Evolutionary conservation across 148 eudicot species (phyloP).

Genomic region (Nyssa sinensis): DNA sequence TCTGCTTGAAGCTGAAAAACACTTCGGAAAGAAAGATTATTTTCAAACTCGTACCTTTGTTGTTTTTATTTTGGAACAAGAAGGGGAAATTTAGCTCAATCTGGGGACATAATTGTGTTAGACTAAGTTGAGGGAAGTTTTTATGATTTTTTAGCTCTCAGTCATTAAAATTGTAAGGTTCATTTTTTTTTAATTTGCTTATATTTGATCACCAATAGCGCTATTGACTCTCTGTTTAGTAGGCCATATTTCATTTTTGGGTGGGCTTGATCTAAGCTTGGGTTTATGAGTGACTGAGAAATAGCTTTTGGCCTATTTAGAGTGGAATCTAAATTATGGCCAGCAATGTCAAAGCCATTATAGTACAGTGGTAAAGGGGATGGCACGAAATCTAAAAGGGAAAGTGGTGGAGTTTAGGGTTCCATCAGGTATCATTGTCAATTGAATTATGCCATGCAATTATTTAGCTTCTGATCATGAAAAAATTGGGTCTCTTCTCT

Average conservation of each 20-base stretch:
- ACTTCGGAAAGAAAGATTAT: neutral
- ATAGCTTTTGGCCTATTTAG: neutral
- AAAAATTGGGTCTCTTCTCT: neutral
- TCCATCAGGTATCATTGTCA: neutral
- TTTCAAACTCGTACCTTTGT: neutral
- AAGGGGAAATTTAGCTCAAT: neutral
- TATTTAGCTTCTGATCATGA: neutral
- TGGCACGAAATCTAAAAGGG: neutral
- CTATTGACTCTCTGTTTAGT: neutral
- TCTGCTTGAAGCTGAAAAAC: neutral
- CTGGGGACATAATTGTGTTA: neutral
- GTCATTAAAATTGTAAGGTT: neutral
- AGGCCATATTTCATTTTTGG: neutral
- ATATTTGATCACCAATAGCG: neutral
- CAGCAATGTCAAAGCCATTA: neutral
- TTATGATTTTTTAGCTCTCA: neutral
- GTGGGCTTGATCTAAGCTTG: neutral
- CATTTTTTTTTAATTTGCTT: neutral
- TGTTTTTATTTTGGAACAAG: neutral
- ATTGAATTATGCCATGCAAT: neutral
- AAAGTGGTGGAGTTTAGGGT: neutral
- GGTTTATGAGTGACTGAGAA: too few relatives aligned
- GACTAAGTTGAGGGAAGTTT: too few relatives aligned
- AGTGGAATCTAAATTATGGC: neutral
- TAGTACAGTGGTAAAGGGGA: neutral